Evolutionary conservation across 495 filamentous ascomycete genomes (phyloP).

Genomic region (Aspergillus haitiensis): DNA sequence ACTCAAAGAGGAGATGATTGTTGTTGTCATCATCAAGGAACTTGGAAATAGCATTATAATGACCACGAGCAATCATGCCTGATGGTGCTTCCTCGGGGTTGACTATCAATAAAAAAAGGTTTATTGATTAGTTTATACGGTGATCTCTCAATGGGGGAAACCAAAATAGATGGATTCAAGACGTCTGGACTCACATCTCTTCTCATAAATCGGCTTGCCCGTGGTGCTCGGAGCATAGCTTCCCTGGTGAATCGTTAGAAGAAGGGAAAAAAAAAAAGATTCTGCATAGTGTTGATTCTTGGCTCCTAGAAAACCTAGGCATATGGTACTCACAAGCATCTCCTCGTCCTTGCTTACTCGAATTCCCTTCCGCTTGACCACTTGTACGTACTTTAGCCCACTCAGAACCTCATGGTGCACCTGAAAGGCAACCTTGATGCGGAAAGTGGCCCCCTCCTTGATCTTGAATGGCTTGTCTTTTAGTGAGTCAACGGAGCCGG

Average conservation of each 20-base stretch:
- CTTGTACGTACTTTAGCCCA: conserved; percentile 92
- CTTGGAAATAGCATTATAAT: conserved; percentile 79
- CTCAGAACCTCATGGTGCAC: conserved; percentile 94
- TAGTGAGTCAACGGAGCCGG: conserved; percentile 66
- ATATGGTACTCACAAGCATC: conserved; percentile 75
- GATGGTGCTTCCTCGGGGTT: conserved; percentile 83
- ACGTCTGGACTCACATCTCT: conserved; percentile 70
- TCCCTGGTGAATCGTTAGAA: conserved; percentile 51
- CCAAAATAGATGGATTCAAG: not conserved
- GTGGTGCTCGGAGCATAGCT: conserved; percentile 88
- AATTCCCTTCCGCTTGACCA: conserved; percentile 83
- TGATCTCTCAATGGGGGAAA: not conserved
- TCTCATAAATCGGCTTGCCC: conserved; percentile 77
- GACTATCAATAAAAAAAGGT: conserved; percentile 55
- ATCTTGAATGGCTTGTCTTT: conserved; percentile 92
- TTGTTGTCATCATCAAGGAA: conserved; percentile 93
- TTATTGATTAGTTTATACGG: not conserved
- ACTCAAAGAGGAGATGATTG: conserved; percentile 83
- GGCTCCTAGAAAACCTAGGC: too few species aligned
- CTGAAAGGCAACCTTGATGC: conserved; percentile 88
- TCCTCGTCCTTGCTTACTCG: conserved; percentile 85
- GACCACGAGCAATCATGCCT: conserved; percentile 82
- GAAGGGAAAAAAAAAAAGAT: too few species aligned
- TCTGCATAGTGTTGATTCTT: too few species aligned
- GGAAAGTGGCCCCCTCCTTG: conserved; percentile 90